Evolutionary conservation across 2,329 filamentous ascomycete genomes (phyloP), one percentile per base, ranked within the genome.

Genomic region (Cladophialophora yegresii): DNA sequence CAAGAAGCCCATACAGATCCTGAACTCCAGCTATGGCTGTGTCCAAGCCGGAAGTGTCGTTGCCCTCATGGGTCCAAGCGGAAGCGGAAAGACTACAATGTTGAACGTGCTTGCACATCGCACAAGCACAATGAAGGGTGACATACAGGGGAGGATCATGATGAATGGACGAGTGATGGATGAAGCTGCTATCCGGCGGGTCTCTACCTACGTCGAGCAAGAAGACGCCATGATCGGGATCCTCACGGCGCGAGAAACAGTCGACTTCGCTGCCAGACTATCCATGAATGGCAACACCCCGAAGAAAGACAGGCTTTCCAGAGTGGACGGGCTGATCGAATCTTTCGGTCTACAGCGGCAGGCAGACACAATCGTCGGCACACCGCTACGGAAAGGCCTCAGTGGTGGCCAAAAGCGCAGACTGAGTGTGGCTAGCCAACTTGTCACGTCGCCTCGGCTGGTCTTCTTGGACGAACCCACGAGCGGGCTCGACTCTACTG

Each of bases 391-490:
- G 10, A 95, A 93, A 76, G 92, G 92, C 13, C 87, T 96, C 63
- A 91, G 88, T 67, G 92, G 92, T 55, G 92, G 91, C 1, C 91
- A 96, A 79, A 96, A 95, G 80, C 84, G 90, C 45, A 83, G 92
- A 58, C 83, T 93, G 7, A 90, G 89, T 69, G 87, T 96, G 4
- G 91, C 91, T 0, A 90, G 89, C 66, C 90, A 92, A 73, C 82
- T 96, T 40, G 90, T 96, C 72, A 93, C 91, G 1, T 87, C 84
- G 63, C 91, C 92, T 0, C 90, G 89, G 75, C 87, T 96, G 7
- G 76, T 96, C 26, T 95, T 96, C 73, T 78, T 96, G 33, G 90
- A 95, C 73, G 91, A 95, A 76, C 91, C 91, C 0, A 96, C 91
- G 0, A 92, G 89, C 69, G 92, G 92, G 8, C 80, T 96, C 9